Conservation (phyloP, 441 rosid species). For the Theobroma grandiflorum region DNA sequence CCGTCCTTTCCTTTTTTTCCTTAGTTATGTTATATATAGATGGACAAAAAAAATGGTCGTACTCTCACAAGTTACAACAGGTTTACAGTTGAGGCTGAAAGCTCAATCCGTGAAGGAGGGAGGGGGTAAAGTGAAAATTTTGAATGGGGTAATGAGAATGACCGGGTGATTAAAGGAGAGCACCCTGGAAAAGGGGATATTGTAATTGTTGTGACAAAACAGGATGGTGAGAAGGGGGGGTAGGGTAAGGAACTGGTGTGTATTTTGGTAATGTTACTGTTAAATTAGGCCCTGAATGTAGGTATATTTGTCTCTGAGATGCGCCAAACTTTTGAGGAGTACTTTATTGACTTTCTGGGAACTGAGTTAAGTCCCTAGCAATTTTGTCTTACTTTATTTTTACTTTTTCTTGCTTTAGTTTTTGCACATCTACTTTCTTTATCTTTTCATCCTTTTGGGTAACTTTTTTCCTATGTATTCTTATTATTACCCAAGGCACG, state of each 20-base stretch:
- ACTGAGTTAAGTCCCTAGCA: conserved; percentile 24
- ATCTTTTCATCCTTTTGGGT: conserved; percentile 21
- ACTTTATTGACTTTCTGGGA: conserved; percentile 48
- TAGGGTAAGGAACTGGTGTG: not conserved
- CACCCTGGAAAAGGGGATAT: not conserved
- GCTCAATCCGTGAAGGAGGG: not conserved
- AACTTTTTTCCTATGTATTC: conserved; percentile 26
- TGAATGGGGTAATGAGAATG: not conserved
- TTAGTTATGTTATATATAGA: not conserved
- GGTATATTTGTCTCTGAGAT: conserved; percentile 46
- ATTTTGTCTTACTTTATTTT: conserved; percentile 45
- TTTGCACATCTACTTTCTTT: not conserved
- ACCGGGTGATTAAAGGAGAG: not conserved
- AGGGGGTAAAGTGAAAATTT: not conserved
- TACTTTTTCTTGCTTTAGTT: conserved; percentile 18
- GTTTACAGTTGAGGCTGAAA: not conserved
- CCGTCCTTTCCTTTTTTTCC: not conserved
- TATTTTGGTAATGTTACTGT: not conserved
- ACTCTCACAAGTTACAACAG: not conserved
- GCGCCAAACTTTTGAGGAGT: conserved; percentile 34
- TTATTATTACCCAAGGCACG: conserved; percentile 39
- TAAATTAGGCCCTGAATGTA: conserved; percentile 9
- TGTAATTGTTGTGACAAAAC: not conserved
- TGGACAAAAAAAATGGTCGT: not conserved
- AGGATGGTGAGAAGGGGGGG: not conserved